Evolutionary conservation across 331 rosid genomes (phyloP), one percentile per base, ranked within the genome.

Genomic region (Malus hybrid): DNA sequence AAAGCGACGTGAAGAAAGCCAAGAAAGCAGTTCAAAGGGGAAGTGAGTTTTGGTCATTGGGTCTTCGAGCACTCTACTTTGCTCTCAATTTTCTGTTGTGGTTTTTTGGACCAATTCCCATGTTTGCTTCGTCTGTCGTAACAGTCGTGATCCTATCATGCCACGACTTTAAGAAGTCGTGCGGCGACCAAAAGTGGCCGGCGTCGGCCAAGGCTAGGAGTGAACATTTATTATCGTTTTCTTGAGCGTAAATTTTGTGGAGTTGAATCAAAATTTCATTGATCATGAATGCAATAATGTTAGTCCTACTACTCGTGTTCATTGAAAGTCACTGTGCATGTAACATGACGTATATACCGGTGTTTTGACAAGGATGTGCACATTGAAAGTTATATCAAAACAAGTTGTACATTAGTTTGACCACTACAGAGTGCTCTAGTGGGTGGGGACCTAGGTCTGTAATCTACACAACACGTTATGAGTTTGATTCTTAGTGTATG

Each of bases 101-200:
- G 98, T 87, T 93, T 61, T 90, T 86, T 77, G 96, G 95, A 31
- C 96, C 98, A 6, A 85, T 93, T 27, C 93, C 98, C 3, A 86
- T 90, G 96, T 81, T 88, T 61, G 72, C 69, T 80, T 83, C 86
- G 50, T 87, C 92, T 3, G 6, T 89, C 2, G 19, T 60, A 24
- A 79, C 84, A 81, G 95, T 86, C 10, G 5, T 80, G 46, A 27
- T 83, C n/a, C 81, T 93, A 55, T 69, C 74, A 65, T 69, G 79
- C 75, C 91, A 86, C 54, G 96, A 93, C 56, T 79, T 77, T 4
- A 86, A 85, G 61, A 69, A 50, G 22, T 16, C 55, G 9, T 62
- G 74, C 22, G 44, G 50, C 42, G 20, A 34, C 57, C 65, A 75
- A 69, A 67, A 74, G 20, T 14, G 67, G 39, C 67, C 20, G 16